Conservation (phyloP, 2,329 filamentous ascomycete genomes). For the Sarocladium brachiariae region DNA sequence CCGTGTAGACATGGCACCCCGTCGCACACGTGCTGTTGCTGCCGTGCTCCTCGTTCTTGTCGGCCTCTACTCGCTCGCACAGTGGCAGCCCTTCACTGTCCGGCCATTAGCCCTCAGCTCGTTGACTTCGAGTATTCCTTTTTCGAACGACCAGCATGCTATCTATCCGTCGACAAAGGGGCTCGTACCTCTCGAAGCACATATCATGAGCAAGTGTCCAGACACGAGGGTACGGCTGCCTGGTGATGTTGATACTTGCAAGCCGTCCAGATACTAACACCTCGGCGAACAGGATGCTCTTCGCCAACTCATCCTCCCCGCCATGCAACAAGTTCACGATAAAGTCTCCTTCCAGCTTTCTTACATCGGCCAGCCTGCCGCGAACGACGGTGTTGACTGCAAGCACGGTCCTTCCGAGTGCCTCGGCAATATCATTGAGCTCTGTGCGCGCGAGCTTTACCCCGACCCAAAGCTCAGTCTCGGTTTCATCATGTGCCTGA, state of each 20-base stretch:
- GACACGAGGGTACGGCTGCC: slow-evolving; percentile 58
- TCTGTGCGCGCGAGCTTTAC: slow-evolving; percentile 80
- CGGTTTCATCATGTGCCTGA: slow-evolving; percentile 89
- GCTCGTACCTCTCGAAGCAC: slow-evolving; percentile 76
- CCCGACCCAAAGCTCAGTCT: slow-evolving; percentile 81
- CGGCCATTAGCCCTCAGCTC: slow-evolving; percentile 10
- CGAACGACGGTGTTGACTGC: slow-evolving; percentile 79
- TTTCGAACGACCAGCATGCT: neutral
- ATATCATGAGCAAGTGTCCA: slow-evolving; percentile 97
- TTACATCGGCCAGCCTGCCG: slow-evolving; percentile 75
- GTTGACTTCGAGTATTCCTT: slow-evolving; percentile 7
- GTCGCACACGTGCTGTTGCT: slow-evolving; percentile 18
- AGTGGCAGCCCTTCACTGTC: neutral
- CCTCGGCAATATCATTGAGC: slow-evolving; percentile 88
- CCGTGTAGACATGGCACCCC: slow-evolving; percentile 10
- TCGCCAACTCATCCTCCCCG: slow-evolving; percentile 70
- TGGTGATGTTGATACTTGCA: neutral
- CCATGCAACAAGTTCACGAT: slow-evolving; percentile 73
- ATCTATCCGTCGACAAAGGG: neutral
- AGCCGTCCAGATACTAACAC: neutral
- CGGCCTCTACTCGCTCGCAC: slow-evolving; percentile 8
- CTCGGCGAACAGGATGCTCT: slow-evolving; percentile 60
- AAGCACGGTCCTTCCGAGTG: slow-evolving; percentile 85
- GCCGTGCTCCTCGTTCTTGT: slow-evolving; percentile 19
- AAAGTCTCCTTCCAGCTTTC: slow-evolving; percentile 90